A percentile compares a stretch with the other conserved stretches of the same genome.
These are phyloP conservation scores for Melanopsichium pennsylvanicum DNA, from an alignment of 1,284 basidiomycete species.

Conservation along the genomic window DNA sequence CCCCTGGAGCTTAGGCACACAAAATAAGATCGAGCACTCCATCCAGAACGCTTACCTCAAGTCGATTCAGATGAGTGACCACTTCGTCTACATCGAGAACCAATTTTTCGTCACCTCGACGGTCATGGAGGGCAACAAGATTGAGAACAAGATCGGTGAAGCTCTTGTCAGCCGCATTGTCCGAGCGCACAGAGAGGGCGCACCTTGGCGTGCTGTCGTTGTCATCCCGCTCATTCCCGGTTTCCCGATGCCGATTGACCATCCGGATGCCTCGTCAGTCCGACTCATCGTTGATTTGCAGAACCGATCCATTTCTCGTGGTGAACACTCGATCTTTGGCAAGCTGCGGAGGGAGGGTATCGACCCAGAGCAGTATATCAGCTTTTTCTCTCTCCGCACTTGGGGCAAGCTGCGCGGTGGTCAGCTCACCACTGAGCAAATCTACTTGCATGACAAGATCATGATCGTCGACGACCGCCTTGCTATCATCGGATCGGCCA, in stretches of 20 bases:
- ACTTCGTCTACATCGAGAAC: conserved; percentile 77
- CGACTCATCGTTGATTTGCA: conserved; percentile 65
- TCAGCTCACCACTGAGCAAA: conserved; percentile 85
- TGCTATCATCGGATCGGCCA: conserved; percentile 98
- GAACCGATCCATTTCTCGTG: conserved; percentile 87
- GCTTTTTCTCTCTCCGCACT: conserved; percentile 87
- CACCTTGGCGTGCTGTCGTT: conserved; percentile 89
- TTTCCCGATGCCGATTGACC: conserved; percentile 91
- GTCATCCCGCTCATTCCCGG: conserved; percentile 92
- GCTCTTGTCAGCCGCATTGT: conserved; percentile 91
- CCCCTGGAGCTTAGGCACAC: conserved; percentile 94
- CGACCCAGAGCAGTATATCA: conserved; percentile 85
- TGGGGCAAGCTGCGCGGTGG: conserved; percentile 92
- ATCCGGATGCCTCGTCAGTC: conserved; percentile 87
- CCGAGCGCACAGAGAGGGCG: conserved; percentile 81
- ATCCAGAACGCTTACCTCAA: conserved; percentile 90
- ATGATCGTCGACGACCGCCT: conserved; percentile 96
- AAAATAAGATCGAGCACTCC: conserved; percentile 84
- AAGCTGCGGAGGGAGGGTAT: conserved; percentile 87
- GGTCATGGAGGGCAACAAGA: conserved; percentile 80
- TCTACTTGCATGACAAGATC: conserved; percentile 68
- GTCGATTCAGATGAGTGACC: conserved; percentile 94
- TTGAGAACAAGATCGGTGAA: conserved; percentile 94
- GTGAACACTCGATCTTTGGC: conserved; percentile 90
- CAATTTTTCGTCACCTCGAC: conserved; percentile 99